A percentile compares a stretch with the other conserved stretches of the same genome.
phyloP scores from a whole-genome alignment of 1,284 basidiomycete species.

The Trichosporon sp. region DNA sequence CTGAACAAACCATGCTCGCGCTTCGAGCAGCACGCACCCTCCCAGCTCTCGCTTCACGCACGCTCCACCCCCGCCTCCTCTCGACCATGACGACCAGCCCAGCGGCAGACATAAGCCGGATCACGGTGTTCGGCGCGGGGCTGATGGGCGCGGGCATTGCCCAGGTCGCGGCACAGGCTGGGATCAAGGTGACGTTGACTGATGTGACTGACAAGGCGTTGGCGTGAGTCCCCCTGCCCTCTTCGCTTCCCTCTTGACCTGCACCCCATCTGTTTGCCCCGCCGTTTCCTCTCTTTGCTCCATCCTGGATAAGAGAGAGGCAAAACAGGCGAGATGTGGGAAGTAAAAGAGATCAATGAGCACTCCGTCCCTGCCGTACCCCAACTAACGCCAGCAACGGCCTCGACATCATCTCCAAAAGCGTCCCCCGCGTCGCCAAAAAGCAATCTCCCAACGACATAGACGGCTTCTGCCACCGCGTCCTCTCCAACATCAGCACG shows the following conservation, averaged over 20 bases:
- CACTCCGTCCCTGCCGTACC: no score
- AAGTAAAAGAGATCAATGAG: no score
- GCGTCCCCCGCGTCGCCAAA: constrained; percentile 53
- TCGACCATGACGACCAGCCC: background rate
- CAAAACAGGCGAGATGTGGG: no score
- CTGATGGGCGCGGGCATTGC: constrained; percentile 54
- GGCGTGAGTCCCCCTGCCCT: constrained; percentile 21
- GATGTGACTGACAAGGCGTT: constrained; percentile 48
- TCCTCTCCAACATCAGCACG: constrained; percentile 50
- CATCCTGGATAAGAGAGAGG: no score
- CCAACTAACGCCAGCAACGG: constrained; percentile 49
- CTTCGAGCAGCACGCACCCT: background rate
- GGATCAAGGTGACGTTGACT: constrained; percentile 47
- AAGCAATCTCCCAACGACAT: constrained; percentile 49
- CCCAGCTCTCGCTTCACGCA: background rate
- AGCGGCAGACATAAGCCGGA: constrained; percentile 25
- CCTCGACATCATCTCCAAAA: constrained; percentile 53
- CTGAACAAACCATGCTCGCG: background rate
- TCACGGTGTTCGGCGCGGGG: constrained; percentile 51
- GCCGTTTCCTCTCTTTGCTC: no score
- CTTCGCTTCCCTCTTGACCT: background rate
- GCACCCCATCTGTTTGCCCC: no score
- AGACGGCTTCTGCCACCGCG: constrained; percentile 39
- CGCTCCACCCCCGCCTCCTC: background rate
- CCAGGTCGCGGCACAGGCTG: constrained; percentile 51